Evolutionary conservation across 495 filamentous ascomycete species (phyloP), one percentile per base, ranked within the genome.

Genomic region (Tuber magnatum): DNA sequence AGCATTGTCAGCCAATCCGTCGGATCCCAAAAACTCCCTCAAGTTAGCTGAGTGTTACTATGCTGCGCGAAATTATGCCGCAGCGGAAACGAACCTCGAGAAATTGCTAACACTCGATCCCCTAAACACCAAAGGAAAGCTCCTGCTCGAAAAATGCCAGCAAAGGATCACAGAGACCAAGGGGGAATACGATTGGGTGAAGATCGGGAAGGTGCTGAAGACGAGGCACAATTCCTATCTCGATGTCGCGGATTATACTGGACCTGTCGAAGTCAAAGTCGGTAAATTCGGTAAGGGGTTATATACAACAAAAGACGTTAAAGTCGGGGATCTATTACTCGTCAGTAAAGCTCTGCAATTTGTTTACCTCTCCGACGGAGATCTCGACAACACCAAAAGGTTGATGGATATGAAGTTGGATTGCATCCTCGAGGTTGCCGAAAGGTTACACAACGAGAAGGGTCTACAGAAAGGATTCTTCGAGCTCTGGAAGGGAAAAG

Each of bases 161-260:
- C 56, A 65, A 65, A 35, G 56, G 56, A 65, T 65, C 28, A 28
- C 56, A 20, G 56, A 65, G 56, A 35, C 56, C 28, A 65, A 35
- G 28, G 56, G 56, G 12, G 3, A 65, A 65, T 65, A 65, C 28
- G 28, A 65, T 20, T 65, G 56, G 56, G 56, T 35, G 14, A 65
- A 65, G 28, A 65, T 65, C 14, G 35, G 56, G 7, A 65, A 35
- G 56, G 14, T 12, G 28, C 56, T 65, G 56, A 65, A 65, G 28
- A 65, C 28, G 28, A 65, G 56, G 56, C 32, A 28, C 3, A 65
- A 32, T 35, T 65, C 56, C 14, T 35, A 65, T 65, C 56, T 65
- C 56, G 56, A 65, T 65, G 56, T 65, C 56, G 56, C 56, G 28
- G 56, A 65, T 65, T 65, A 65, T 65, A 35, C 56, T 28, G 56